phyloP scores from a whole-genome alignment of 2,329 filamentous ascomycete genomes.

The Aspergillus piperis region DNA sequence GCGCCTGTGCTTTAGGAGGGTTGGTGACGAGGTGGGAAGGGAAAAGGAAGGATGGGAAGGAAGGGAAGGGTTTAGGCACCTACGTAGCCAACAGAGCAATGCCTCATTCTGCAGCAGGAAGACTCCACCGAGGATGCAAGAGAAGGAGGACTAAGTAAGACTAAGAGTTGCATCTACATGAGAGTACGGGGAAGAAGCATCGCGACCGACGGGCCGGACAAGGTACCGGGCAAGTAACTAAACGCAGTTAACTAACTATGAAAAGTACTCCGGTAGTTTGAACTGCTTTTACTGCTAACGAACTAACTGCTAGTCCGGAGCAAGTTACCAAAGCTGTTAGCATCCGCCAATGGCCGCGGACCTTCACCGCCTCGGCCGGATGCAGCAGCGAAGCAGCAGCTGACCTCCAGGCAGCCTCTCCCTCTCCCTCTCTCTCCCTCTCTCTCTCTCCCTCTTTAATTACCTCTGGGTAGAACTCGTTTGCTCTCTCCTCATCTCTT shows the following conservation, averaged over 20 bases:
- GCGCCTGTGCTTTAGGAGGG: not conserved
- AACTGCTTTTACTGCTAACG: too few species aligned
- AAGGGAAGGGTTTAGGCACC: not conserved
- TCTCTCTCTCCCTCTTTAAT: conserved; percentile 13
- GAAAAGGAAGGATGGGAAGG: not conserved
- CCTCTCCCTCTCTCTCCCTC: conserved; percentile 12
- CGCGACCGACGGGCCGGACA: not conserved
- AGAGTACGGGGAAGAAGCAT: not conserved
- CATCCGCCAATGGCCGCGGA: conserved; percentile 4
- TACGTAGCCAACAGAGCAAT: not conserved
- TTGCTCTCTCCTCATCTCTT: conserved; percentile 22
- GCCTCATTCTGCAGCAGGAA: not conserved
- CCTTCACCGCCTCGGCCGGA: conserved; percentile 31
- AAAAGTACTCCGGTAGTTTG: too few species aligned
- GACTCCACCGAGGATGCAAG: not conserved
- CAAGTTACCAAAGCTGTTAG: not conserved
- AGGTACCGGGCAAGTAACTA: not conserved
- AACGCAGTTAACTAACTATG: too few species aligned
- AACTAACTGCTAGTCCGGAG: too few species aligned
- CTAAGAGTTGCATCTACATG: not conserved
- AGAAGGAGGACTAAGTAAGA: not conserved
- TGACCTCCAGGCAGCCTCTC: conserved; percentile 17
- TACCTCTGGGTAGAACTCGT: too few species aligned
- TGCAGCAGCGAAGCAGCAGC: conserved; percentile 18
- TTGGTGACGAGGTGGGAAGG: not conserved